phyloP scores from a whole-genome alignment of 192 early-diverging fungal genomes.

The Coemansia sp. region DNA sequence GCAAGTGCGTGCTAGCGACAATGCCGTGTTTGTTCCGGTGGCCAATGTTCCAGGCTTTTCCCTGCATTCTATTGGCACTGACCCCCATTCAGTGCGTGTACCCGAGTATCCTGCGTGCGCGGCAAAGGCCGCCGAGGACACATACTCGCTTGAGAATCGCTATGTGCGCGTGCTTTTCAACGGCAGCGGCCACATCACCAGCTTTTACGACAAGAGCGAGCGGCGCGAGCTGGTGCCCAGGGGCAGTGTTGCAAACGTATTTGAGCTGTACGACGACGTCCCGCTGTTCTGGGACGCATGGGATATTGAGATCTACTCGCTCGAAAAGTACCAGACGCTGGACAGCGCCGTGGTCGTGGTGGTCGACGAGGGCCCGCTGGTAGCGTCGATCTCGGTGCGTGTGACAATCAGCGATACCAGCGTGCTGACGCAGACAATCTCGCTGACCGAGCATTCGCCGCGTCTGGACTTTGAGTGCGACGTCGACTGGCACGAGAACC shows the following conservation, averaged over 20 bases:
- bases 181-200: slow-evolving; percentile 65
- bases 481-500: slow-evolving; percentile 91
- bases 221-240: slow-evolving; percentile 52
- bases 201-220: slow-evolving; percentile 59
- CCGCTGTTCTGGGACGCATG: slow-evolving; percentile 88
- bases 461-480: slow-evolving; percentile 86
- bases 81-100: too few species aligned
- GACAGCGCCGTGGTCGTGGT: slow-evolving; percentile 50
- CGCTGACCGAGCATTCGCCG: slow-evolving; percentile 68
- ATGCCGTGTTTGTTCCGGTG: slow-evolving; percentile 25
- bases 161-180: slow-evolving; percentile 70
- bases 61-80: slow-evolving; percentile 5
- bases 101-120: slow-evolving; percentile 27
- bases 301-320: slow-evolving; percentile 90
- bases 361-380: slow-evolving; percentile 76
- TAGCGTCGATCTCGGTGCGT: slow-evolving; percentile 69
- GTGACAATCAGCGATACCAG: slow-evolving; percentile 66
- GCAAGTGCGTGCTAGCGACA: slow-evolving; percentile 31
- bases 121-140: slow-evolving; percentile 18
- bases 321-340: slow-evolving; percentile 75
- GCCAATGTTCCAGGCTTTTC: slow-evolving; percentile 27
- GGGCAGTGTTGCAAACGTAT: slow-evolving; percentile 59
- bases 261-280: slow-evolving; percentile 84
- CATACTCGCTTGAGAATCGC: slow-evolving; percentile 67
- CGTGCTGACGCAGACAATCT: slow-evolving; percentile 70